Evolutionary conservation across 371 early-diverging fungal genomes (phyloP).

Genomic region (Actinomortierella wolfii): DNA sequence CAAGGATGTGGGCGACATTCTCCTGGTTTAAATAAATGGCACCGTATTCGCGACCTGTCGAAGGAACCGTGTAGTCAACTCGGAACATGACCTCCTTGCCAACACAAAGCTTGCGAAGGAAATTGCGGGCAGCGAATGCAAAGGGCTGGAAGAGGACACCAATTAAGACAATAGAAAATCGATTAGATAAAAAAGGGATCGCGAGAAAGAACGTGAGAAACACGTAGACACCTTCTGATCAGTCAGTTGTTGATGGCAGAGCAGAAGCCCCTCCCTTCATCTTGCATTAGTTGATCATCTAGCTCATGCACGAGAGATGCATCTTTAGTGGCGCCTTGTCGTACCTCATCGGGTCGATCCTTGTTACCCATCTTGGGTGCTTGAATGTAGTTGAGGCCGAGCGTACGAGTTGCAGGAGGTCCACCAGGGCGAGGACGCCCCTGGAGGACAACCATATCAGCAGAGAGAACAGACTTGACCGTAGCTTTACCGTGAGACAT

Average conservation of each 20-base stretch:
- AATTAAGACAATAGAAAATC: neutral
- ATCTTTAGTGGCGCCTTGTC: neutral
- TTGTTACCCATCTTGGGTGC: slow-evolving; percentile 89
- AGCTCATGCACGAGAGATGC: neutral
- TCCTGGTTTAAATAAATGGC: slow-evolving; percentile 64
- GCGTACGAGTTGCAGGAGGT: slow-evolving; percentile 84
- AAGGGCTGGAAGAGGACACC: slow-evolving; percentile 61
- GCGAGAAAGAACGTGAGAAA: neutral
- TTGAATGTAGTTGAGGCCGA: slow-evolving; percentile 83
- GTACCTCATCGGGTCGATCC: slow-evolving; percentile 83
- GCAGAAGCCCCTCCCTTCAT: neutral
- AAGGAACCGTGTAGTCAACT: slow-evolving; percentile 75
- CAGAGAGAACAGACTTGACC: slow-evolving; percentile 89
- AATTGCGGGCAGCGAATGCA: slow-evolving; percentile 89
- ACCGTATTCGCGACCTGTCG: slow-evolving; percentile 76
- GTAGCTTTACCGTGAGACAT: slow-evolving; percentile 55
- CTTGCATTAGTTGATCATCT: neutral
- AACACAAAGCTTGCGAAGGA: slow-evolving; percentile 81
- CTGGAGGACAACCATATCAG: slow-evolving; percentile 89
- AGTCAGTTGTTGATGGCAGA: too few relatives aligned
- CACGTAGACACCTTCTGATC: too few relatives aligned
- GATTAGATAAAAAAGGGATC: neutral
- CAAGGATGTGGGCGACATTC: slow-evolving; percentile 72
- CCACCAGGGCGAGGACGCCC: slow-evolving; percentile 78
- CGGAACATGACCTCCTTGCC: slow-evolving; percentile 90